These are phyloP conservation scores for Aspergillus alliaceus DNA, from an alignment of 2,329 filamentous ascomycete species.

Conservation along the genomic window DNA sequence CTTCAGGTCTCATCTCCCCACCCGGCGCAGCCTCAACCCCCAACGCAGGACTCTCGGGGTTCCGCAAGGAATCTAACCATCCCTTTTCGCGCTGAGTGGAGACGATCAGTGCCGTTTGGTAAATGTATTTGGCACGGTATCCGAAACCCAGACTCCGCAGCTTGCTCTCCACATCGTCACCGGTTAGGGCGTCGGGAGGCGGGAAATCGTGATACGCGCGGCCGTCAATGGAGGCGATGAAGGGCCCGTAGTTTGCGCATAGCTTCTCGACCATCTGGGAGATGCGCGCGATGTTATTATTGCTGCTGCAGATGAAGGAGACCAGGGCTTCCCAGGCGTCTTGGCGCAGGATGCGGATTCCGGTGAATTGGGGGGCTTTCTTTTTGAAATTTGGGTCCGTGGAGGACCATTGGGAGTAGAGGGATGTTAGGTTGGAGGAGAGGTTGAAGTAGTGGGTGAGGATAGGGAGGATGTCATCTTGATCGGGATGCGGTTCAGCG, in stretches of 20 bases:
- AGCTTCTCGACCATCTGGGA: conserved; percentile 96
- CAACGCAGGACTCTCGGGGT: conserved; percentile 69
- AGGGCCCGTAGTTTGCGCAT: conserved; percentile 78
- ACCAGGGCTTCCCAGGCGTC: conserved; percentile 94
- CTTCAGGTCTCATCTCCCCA: conserved; percentile 50
- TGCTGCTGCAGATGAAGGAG: conserved; percentile 96
- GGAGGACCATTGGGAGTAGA: conserved; percentile 86
- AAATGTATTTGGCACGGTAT: conserved; percentile 90
- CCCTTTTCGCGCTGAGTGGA: conserved; percentile 63
- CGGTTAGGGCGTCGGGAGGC: conserved; percentile 68
- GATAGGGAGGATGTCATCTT: conserved; percentile 63
- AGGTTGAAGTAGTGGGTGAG: conserved; percentile 87
- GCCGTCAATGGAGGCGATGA: conserved; percentile 69
- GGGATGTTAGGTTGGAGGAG: conserved; percentile 66
- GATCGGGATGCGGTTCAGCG: conserved; percentile 24
- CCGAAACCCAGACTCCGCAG: conserved; percentile 86
- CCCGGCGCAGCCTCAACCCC: conserved; percentile 46
- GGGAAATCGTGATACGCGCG: conserved; percentile 87
- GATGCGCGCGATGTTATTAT: conserved; percentile 95
- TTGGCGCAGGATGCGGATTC: conserved; percentile 88
- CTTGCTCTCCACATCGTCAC: conserved; percentile 72
- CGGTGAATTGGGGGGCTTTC: conserved; percentile 82
- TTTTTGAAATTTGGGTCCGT: conserved; percentile 85
- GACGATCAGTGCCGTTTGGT: conserved; percentile 77
- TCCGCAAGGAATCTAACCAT: conserved; percentile 78